A percentile compares a stretch with the other conserved stretches of the same genome.
Conservation (phyloP, 305 asterid species). For the Lippia alba region DNA sequence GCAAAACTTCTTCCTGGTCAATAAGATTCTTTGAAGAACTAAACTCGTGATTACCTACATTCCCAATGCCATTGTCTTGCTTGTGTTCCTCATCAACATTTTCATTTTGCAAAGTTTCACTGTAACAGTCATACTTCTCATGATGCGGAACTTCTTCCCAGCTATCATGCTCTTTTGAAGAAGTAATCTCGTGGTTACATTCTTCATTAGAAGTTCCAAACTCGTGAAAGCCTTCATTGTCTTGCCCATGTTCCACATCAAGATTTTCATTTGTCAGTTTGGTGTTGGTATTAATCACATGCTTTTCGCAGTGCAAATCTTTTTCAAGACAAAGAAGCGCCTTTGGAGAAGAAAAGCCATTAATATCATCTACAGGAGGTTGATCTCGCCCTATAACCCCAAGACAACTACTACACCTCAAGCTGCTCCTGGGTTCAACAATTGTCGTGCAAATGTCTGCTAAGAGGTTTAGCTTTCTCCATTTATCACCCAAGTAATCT, state of each 20-base stretch:
- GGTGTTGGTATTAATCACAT: slow-evolving; percentile 24
- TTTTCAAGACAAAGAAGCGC: slow-evolving; percentile 37
- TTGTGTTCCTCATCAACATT: slow-evolving; percentile 31
- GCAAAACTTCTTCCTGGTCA: background rate
- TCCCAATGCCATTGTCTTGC: slow-evolving; percentile 33
- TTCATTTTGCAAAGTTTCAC: too few relatives aligned
- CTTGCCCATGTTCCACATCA: slow-evolving; percentile 37
- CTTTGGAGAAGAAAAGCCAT: slow-evolving; percentile 37
- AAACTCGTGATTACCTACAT: slow-evolving; percentile 30
- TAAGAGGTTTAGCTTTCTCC: slow-evolving; percentile 35
- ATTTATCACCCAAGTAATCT: slow-evolving; percentile 42
- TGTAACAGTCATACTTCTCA: too few relatives aligned
- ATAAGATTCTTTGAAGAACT: slow-evolving; percentile 32
- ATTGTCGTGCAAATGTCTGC: slow-evolving; percentile 26
- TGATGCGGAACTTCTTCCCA: too few relatives aligned
- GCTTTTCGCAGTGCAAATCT: slow-evolving; percentile 20
- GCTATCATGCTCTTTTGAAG: slow-evolving; percentile 27
- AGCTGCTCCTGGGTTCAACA: slow-evolving; percentile 27
- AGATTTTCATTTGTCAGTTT: slow-evolving; percentile 27
- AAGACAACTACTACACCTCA: slow-evolving; percentile 34
- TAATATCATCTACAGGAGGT: slow-evolving; percentile 33
- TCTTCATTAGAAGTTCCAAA: slow-evolving; percentile 22
- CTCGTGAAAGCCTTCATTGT: slow-evolving; percentile 33
- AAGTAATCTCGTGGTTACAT: slow-evolving; percentile 29
- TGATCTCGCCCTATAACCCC: slow-evolving; percentile 28